Percentiles rank a stretch among this genome's conserved stretches.
These are phyloP conservation scores for Ephemerocybe angulata DNA, from an alignment of 768 basidiomycete species.

Conservation along the genomic window DNA sequence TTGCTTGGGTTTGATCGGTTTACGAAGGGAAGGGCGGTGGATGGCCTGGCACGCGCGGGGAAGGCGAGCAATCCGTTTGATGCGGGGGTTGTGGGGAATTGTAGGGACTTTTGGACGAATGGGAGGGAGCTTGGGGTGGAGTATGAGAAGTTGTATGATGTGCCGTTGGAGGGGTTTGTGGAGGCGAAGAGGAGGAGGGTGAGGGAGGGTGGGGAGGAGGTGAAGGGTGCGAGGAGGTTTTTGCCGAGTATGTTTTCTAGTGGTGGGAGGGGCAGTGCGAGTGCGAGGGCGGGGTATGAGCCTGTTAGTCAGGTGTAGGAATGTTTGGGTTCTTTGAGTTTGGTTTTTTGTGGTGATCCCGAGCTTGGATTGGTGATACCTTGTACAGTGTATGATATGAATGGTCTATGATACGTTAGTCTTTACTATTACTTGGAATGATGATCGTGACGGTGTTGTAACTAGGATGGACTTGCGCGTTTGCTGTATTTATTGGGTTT, in stretches of 20 bases:
- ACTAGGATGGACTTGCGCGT: too few relatives aligned
- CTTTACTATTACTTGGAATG: too few relatives aligned
- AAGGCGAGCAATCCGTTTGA: slow-evolving; percentile 91
- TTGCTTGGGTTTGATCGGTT: slow-evolving; percentile 92
- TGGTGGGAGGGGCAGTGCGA: slow-evolving; percentile 43
- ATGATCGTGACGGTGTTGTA: too few relatives aligned
- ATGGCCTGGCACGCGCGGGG: slow-evolving; percentile 75
- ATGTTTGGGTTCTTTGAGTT: too few relatives aligned
- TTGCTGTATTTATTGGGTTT: too few relatives aligned
- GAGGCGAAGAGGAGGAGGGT: slow-evolving; percentile 64
- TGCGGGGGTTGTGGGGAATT: slow-evolving; percentile 71
- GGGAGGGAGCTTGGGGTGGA: slow-evolving; percentile 85
- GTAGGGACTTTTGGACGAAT: slow-evolving; percentile 91
- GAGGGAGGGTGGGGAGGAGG: slow-evolving; percentile 61
- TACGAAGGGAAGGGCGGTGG: slow-evolving; percentile 84
- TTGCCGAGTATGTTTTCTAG: slow-evolving; percentile 57
- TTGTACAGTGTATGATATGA: too few relatives aligned
- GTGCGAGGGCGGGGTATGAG: slow-evolving; percentile 56
- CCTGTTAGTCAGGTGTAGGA: slow-evolving; percentile 66
- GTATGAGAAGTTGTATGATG: slow-evolving; percentile 86
- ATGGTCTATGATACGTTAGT: too few relatives aligned
- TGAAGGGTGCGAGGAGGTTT: slow-evolving; percentile 29
- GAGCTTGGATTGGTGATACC: too few relatives aligned
- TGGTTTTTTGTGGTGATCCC: too few relatives aligned
- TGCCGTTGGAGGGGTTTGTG: slow-evolving; percentile 79